These are phyloP conservation scores for Ophiosphaerella herpotricha DNA, from an alignment of 2,329 filamentous ascomycete genomes.

Conservation along the genomic window DNA sequence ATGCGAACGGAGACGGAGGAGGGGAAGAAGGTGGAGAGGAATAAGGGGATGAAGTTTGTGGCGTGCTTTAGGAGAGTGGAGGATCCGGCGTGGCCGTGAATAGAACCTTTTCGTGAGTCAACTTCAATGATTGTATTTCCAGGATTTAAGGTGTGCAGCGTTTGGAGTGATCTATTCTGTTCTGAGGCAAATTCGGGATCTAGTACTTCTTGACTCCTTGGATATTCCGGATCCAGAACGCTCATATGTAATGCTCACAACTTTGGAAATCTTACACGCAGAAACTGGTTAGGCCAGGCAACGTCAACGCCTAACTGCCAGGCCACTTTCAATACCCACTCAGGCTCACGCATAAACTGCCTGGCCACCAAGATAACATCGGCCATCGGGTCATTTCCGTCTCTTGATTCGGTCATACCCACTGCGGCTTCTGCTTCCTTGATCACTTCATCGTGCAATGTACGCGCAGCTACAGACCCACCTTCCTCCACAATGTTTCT, in stretches of 20 bases:
- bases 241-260: constrained; percentile 12
- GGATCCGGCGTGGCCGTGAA: constrained; percentile 83
- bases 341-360: constrained; percentile 60
- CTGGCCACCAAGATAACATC: constrained; percentile 59
- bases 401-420: constrained; percentile 41
- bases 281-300: constrained; percentile 55
- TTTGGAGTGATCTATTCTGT: no score
- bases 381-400: constrained; percentile 43
- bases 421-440: constrained; percentile 38
- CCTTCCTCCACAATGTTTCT: constrained; percentile 49
- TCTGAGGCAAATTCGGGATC: no score
- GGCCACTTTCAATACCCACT: constrained; percentile 59
- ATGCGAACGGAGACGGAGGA: constrained; percentile 92
- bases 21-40: constrained; percentile 92
- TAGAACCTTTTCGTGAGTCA: no score
- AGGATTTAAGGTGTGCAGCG: no score
- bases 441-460: constrained; percentile 30
- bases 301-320: constrained; percentile 55
- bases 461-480: constrained; percentile 19
- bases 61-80: constrained; percentile 81
- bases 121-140: background rate
- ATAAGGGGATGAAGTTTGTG: constrained; percentile 88
- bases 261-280: constrained; percentile 39
- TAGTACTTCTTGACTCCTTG: no score
- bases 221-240: background rate